Evolutionary conservation across 2,329 filamentous ascomycete species (phyloP), one percentile per base, ranked within the genome.

Genomic region (Cladophialophora chaetospira): DNA sequence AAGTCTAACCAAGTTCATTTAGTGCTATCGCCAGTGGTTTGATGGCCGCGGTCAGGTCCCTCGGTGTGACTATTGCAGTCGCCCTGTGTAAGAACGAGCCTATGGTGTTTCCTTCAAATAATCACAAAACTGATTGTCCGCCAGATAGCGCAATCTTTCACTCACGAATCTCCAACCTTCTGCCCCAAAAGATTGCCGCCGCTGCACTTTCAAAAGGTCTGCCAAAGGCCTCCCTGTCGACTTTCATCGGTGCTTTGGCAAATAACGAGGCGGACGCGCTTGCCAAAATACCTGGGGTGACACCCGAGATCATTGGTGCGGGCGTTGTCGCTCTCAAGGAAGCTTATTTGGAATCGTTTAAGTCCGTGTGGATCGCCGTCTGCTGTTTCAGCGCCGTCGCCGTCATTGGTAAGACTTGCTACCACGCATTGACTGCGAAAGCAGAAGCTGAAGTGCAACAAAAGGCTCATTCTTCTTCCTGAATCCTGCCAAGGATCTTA

Each of bases 101-200:
- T 19, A 23, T 52, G 17, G 4, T 51, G 17, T 21, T 31, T 56
- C 25, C 45, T 13, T 31, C n/a, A 25, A n/a, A 15, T 17, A 10
- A 8, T 6, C 50, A 53, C 10, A 58, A 23, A 8, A 25, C 25
- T 19, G 13, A 25, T 33, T 33, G 8, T 33, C 8, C 6, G 25
- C 23, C 36, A 61, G 59, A 60, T 40, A 55, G 33, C 36, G 60
- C 60, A 4, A 60, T 59, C 38, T 62, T 62, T 44, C 54, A 57
- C 35, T 62, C 60, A 9, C 51, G 51, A 28, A 42, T 56, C n/a
- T 42, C 26, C 11, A 50, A 10, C 25, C 46, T 60, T 29, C 31
- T 62, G 19, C 45, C 52, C n/a, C 15, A 17, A 4, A 45, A 54
- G 11, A 47, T 62, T 29, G n/a, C 60, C 3, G 43, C 38, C 9